These are phyloP conservation scores for Mucor circinelloides DNA, from an alignment of 371 early-diverging fungal genomes.

Conservation along the genomic window DNA sequence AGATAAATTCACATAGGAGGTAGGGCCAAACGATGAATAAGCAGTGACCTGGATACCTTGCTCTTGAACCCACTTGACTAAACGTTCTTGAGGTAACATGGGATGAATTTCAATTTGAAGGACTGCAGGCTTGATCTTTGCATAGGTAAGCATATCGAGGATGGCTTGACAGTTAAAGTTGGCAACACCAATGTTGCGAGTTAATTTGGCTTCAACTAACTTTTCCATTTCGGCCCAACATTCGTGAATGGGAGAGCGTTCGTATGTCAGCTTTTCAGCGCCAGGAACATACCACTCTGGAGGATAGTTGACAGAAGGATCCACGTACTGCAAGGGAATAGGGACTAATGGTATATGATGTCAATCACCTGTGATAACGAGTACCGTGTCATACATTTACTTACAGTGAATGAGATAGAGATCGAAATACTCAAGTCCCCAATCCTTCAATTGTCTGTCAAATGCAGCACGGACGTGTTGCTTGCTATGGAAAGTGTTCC, in stretches of 20 bases:
- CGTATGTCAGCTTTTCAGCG: constrained; percentile 22
- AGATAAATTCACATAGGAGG: constrained; percentile 52
- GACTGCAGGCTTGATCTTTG: constrained; percentile 44
- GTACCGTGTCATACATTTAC: not conserved
- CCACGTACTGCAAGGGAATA: constrained; percentile 39
- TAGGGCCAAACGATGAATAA: constrained; percentile 68
- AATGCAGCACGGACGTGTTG: constrained; percentile 48
- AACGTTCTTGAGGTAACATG: constrained; percentile 59
- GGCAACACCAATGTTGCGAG: constrained; percentile 62
- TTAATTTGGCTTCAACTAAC: constrained; percentile 36
- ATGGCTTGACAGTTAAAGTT: constrained; percentile 56
- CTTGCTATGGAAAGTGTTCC: constrained; percentile 60
- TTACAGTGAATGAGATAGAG: constrained; percentile 62
- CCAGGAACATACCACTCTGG: constrained; percentile 43
- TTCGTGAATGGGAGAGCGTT: constrained; percentile 47
- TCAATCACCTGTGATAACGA: constrained; percentile 35
- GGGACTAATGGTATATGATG: constrained; percentile 39
- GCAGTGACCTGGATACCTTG: constrained; percentile 59
- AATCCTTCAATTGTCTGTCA: constrained; percentile 54
- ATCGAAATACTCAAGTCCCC: constrained; percentile 71
- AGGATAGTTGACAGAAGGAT: constrained; percentile 31
- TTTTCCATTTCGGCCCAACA: constrained; percentile 50
- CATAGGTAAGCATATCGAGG: constrained; percentile 42
- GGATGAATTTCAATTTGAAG: constrained; percentile 72
- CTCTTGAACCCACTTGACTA: constrained; percentile 44